Evolutionary conservation across 768 basidiomycete species (phyloP).

Genomic region (Tephrocybe sp.): DNA sequence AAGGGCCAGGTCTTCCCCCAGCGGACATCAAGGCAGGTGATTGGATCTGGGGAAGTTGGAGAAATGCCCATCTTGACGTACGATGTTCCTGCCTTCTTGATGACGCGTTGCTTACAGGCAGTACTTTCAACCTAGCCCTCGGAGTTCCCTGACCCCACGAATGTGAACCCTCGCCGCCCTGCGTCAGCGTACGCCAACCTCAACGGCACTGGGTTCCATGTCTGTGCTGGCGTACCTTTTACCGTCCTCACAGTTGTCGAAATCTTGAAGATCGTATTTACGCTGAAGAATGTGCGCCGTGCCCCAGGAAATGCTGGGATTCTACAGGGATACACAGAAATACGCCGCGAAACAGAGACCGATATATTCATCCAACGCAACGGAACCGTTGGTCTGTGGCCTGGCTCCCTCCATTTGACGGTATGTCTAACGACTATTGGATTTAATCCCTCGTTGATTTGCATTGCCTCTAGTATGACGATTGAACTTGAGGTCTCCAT

Average conservation of each 20-base stretch:
- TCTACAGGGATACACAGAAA: conserved; percentile 30
- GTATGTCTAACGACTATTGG: conserved; percentile 19
- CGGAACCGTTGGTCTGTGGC: conserved; percentile 36
- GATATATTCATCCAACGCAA: conserved; percentile 32
- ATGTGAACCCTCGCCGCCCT: conserved; percentile 39
- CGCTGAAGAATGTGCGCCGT: conserved; percentile 43
- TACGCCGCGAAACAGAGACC: conserved; percentile 34
- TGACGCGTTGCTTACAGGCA: not conserved
- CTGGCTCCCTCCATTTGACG: conserved; percentile 34
- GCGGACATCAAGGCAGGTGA: conserved; percentile 40
- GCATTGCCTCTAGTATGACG: not conserved
- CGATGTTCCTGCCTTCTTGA: not conserved
- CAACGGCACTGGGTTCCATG: conserved; percentile 39
- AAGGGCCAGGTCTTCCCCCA: conserved; percentile 33
- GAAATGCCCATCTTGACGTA: conserved; percentile 44
- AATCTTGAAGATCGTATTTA: conserved; percentile 45
- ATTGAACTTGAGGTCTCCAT: too few species aligned
- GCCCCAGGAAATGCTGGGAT: conserved; percentile 43
- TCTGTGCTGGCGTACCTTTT: conserved; percentile 35
- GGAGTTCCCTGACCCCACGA: conserved; percentile 43
- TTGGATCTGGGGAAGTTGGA: conserved; percentile 38
- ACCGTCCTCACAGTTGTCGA: conserved; percentile 40
- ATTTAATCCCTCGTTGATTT: not conserved
- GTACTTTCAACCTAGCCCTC: conserved; percentile 20
- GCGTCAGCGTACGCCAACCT: conserved; percentile 24